These are phyloP conservation scores for Uromyces viciae-fabae DNA, from an alignment of 1,284 basidiomycete species.

Conservation along the genomic window DNA sequence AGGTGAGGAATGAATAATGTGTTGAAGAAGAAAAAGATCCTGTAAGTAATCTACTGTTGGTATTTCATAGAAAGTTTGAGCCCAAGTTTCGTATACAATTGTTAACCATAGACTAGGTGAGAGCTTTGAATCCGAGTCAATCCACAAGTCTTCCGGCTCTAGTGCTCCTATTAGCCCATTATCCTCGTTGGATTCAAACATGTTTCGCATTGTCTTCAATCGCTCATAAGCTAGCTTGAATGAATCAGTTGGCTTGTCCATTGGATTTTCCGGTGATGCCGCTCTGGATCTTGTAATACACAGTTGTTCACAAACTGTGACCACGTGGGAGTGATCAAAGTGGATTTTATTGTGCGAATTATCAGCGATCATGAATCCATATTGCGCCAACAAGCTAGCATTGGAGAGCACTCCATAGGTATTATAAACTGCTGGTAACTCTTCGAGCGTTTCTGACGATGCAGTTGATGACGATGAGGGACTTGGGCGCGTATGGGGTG, in stretches of 20 bases:
- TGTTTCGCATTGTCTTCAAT: not conserved
- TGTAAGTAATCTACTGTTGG: not conserved
- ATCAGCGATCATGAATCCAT: conserved; percentile 35
- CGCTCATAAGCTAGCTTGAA: not conserved
- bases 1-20: not conserved
- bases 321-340: conserved; percentile 12
- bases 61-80: not conserved
- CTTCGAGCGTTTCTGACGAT: not conserved
- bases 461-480: not conserved
- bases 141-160: not conserved
- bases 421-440: conserved; percentile 24
- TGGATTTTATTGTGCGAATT: conserved; percentile 26
- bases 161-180: not conserved
- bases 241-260: not conserved
- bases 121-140: conserved; percentile 23
- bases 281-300: too few relatives aligned
- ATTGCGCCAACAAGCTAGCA: conserved; percentile 23
- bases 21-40: not conserved
- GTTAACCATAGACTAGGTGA: conserved; percentile 15
- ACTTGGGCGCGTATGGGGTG: not conserved
- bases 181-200: not conserved
- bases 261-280: too few relatives aligned
- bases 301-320: not conserved
- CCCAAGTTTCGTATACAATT: not conserved
- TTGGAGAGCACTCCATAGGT: conserved; percentile 41